These are phyloP conservation scores for Monosporascus sp. DNA, from an alignment of 2,329 filamentous ascomycete species.

Conservation along the genomic window DNA sequence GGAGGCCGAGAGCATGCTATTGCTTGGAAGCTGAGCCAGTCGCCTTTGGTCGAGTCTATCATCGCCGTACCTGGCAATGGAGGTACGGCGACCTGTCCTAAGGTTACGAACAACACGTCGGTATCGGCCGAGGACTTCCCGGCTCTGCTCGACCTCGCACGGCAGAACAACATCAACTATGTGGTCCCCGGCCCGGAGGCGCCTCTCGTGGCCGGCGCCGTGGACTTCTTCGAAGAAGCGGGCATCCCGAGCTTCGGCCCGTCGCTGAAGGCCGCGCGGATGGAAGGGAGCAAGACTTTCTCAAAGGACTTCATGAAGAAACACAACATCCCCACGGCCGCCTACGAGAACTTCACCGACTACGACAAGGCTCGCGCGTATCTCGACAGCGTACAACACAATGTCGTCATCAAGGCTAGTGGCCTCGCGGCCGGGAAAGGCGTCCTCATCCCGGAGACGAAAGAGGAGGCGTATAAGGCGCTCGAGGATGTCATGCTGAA, in stretches of 20 bases:
- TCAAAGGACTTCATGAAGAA: slow-evolving; percentile 97
- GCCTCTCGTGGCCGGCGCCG: slow-evolving; percentile 87
- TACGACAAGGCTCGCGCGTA: slow-evolving; percentile 70
- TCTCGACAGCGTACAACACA: slow-evolving; percentile 63
- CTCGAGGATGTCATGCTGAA: slow-evolving; percentile 88
- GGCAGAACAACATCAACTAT: slow-evolving; percentile 69
- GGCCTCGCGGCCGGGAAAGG: slow-evolving; percentile 93
- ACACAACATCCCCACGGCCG: slow-evolving; percentile 83
- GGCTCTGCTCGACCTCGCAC: slow-evolving; percentile 69
- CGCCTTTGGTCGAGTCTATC: slow-evolving; percentile 71
- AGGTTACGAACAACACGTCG: slow-evolving; percentile 65
- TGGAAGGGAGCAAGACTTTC: slow-evolving; percentile 97
- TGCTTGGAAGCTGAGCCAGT: slow-evolving; percentile 89
- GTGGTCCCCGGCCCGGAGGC: slow-evolving; percentile 89
- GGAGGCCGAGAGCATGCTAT: slow-evolving; percentile 92
- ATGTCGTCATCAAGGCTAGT: slow-evolving; percentile 88
- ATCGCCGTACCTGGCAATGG: slow-evolving; percentile 74
- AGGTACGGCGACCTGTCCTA: slow-evolving; percentile 67
- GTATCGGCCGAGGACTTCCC: slow-evolving; percentile 74
- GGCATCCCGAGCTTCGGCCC: slow-evolving; percentile 84
- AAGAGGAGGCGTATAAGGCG: slow-evolving; percentile 75
- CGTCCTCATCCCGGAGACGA: slow-evolving; percentile 79
- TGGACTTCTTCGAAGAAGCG: slow-evolving; percentile 69
- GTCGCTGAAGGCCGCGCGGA: slow-evolving; percentile 72
- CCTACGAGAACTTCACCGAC: slow-evolving; percentile 81